Base-by-base conservation (phyloP, 2,329 filamentous ascomycete species). In the Colletotrichum sp. region DNA sequence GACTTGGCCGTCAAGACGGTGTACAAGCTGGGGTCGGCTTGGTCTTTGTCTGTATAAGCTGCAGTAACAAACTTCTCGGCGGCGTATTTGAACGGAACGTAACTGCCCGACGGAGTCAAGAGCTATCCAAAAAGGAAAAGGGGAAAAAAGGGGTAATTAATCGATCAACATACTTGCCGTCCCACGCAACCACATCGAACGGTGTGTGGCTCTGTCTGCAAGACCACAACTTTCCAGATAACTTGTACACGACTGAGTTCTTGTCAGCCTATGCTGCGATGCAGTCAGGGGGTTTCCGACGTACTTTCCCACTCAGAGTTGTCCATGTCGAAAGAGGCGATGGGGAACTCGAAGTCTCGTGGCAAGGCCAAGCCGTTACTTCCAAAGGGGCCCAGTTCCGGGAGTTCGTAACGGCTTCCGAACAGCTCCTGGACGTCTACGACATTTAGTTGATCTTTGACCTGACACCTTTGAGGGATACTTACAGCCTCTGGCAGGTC, bases 171-270 rank as follows among this genome's bases (percentile, higher is more conserved):
- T 93, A 92, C 64, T 89, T 89, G 34, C 92, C 92, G 78, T 93
- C 91, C 91, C 92, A 93, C 6, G 91, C 91, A 1, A 93, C 91
- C 4, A 93, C 91, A 77, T 94, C 91, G 77, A 93, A 93, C 0
- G 91, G 91, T 3, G 89, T 92, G 80, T 93, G 91, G 36, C 86
- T 86, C 79, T 93, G 92, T 56, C 87, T 89, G 64, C 90, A 91
- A 18, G 85, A 85, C 80, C 91, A 92, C 58, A 93, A 87, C 71
- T 89, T 89, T 5, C 91, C 91, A 4, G 88, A 87, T 70, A 93
- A 89, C 79, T 93, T 93, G 78, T 89, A 88, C 4, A 92, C 84
- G 16, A 93, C 85, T 76, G 74, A 36, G 73, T 78, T 22, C 66
- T 43, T 8, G 64, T 75, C 58, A 67, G 22, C 48, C 12, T n/a